Evolutionary conservation across 1,284 basidiomycete genomes (phyloP), one percentile per base, ranked within the genome.

Genomic region (Boletus smithii): DNA sequence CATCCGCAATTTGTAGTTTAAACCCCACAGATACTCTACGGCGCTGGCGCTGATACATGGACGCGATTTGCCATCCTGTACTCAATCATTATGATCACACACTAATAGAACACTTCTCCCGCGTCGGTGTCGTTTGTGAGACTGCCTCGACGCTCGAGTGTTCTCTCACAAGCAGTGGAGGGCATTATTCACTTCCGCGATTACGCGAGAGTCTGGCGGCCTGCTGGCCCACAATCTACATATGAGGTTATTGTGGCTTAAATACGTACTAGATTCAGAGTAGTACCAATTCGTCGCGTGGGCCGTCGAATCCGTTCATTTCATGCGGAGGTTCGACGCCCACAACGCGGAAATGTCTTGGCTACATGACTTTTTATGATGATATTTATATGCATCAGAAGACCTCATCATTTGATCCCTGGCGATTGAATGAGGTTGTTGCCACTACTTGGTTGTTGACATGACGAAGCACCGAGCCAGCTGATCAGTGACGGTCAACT

Each of bases 311-410:
- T 53, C 60, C 61, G 59, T 61, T 66, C 65, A 57, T 65, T 50
- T 61, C 51, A 29, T 56, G 63, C 53, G 65, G 63, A 46, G 48
- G 51, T 66, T 62, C 48, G 51, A 61, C 63, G 65, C 63, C 54
- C 38, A 42, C 50, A 65, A 49, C 40, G 63, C 63, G 61, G 62
- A 65, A 53, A 65, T 66, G 53, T 27, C 27, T 42, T 57, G 47
- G 30, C 42, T 58, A 46, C 46, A 53, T 53, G 49, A 44, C 32
- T 14, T 43, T 54, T 54, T 16, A 26, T 39, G 53, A 31, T 48
- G 35, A 36, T 42, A 29, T 39, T 51, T 36, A 30, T 24, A 34
- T 51, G 8, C 46, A 41, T 45, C 51, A 51, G 49, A 58, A 60
- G 53, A 38, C 38, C 45, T n/a, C 29, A 30, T 59, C 56, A 60